Evolutionary conservation across 805 yeast species (phyloP).

Genomic region (Lachancea kluyveri): DNA sequence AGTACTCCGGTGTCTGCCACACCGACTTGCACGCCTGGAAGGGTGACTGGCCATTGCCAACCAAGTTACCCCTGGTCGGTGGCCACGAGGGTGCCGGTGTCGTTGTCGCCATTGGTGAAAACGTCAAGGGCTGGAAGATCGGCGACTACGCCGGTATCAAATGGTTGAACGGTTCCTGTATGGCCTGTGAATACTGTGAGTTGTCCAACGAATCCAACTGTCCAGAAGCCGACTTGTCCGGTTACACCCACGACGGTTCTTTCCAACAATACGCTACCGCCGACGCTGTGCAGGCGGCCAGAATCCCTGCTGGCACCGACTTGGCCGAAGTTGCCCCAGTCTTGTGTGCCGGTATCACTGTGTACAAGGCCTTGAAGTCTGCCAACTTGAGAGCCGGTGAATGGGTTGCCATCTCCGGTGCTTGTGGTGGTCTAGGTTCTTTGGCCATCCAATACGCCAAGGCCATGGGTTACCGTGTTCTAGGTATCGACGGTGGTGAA

Average conservation of each 20-base stretch:
- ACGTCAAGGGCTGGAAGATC: constrained; percentile 51
- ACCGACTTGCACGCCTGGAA: constrained; percentile 92
- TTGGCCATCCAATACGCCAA: constrained; percentile 68
- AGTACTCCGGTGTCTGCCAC: constrained; percentile 90
- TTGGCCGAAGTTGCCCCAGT: constrained; percentile 75
- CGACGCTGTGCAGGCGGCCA: constrained; percentile 81
- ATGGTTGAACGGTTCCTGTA: constrained; percentile 62
- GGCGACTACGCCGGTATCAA: constrained; percentile 63
- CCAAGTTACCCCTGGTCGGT: constrained; percentile 55
- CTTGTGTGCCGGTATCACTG: constrained; percentile 88
- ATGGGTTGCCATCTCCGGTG: constrained; percentile 74
- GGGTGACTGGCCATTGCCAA: constrained; percentile 84
- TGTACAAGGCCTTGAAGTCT: constrained; percentile 82
- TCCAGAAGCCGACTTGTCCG: constrained; percentile 65
- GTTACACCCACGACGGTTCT: constrained; percentile 86
- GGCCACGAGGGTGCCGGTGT: constrained; percentile 70
- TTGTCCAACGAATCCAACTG: constrained; percentile 56
- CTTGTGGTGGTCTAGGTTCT: constrained; percentile 76
- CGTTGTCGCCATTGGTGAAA: constrained; percentile 53
- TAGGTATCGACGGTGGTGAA: constrained; percentile 67
- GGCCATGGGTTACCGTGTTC: constrained; percentile 70
- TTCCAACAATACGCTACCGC: constrained; percentile 90
- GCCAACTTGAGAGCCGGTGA: constrained; percentile 64
- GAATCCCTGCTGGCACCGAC: constrained; percentile 67
- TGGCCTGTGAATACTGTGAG: constrained; percentile 56